Conservation (phyloP, 1,284 basidiomycete species). For the Ganoderma lucidum region DNA sequence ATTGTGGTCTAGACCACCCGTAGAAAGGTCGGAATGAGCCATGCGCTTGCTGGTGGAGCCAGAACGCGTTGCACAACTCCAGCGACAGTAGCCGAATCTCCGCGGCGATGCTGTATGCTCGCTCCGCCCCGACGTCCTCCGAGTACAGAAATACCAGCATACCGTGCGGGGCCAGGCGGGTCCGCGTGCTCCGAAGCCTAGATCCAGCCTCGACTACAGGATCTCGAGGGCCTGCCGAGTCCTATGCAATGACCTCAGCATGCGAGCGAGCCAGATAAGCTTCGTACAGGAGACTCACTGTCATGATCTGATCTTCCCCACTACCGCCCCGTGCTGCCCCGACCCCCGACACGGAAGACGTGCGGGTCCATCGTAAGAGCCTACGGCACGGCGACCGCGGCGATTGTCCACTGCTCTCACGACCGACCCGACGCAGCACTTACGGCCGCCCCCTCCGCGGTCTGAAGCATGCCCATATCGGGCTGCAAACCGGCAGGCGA, state of each 20-base stretch:
- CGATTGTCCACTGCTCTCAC: neutral
- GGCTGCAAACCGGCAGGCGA: neutral
- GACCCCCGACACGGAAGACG: neutral
- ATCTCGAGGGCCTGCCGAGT: neutral
- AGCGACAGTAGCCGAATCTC: neutral
- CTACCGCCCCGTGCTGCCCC: neutral
- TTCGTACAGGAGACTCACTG: neutral
- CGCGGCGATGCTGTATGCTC: neutral
- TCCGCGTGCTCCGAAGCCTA: neutral
- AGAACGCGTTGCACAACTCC: neutral
- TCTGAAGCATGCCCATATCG: neutral
- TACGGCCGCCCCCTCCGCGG: neutral
- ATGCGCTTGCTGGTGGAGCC: neutral
- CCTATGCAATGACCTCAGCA: neutral
- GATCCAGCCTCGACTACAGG: neutral
- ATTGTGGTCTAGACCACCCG: neutral
- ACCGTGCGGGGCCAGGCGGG: neutral
- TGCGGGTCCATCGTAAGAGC: neutral
- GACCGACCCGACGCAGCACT: neutral
- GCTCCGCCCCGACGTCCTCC: neutral
- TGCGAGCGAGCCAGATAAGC: slow-evolving; percentile 5
- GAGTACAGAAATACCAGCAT: neutral
- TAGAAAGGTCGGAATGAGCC: neutral
- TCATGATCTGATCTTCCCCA: slow-evolving; percentile 4
- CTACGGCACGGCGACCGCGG: slow-evolving; percentile 4